Base-by-base conservation (phyloP, 306 rosid genomes). In the Coriaria nepalensis region DNA sequence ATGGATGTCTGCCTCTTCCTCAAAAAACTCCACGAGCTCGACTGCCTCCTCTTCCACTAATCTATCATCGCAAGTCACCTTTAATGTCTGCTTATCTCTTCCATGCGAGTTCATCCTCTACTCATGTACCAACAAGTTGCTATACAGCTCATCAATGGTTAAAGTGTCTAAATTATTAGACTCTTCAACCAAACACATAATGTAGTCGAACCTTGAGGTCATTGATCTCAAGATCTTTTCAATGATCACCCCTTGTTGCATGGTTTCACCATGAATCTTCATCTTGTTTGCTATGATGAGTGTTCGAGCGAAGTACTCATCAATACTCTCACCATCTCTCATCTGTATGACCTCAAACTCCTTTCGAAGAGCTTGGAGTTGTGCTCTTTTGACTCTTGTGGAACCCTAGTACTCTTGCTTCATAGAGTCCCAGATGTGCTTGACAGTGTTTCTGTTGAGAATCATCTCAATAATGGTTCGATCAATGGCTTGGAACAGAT, bases 401-500 rank as follows among this genome's bases (percentile, higher is more conserved):
- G 29, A 12, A 12, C 33, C 50, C 50, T 46, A 8, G 5, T 46
- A 46, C 50, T 46, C 20, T 10, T 46, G 50, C 10, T 46, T 46
- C 33, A 15, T n/a, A n/a, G n/a, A n/a, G n/a, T 46, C 50, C 36
- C 33, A 46, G 1, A 46, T 46, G 50, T 46, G 0, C 36, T 46
- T 46, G 33, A 34, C 50, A 46, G 1, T 46, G 50, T 46, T 34
- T 46, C 33, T 46, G 50, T 46, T 46, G 50, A 46, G 50, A 5
- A 46, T 46, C 5, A 0, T 46, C 50, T 46, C 33, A 5, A 37
- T 37, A 37, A 37, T 37, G 40, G 40, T 37, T 7, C 40, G 40
- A 35, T 54, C 40, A 11, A 54, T 54, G 32, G 49, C 59, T 10
- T 54, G 49, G 48, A 52, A 52, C 12, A 54, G 33, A 33, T 54